These are phyloP conservation scores for Hericium alpestre DNA, from an alignment of 768 basidiomycete species.

Conservation along the genomic window DNA sequence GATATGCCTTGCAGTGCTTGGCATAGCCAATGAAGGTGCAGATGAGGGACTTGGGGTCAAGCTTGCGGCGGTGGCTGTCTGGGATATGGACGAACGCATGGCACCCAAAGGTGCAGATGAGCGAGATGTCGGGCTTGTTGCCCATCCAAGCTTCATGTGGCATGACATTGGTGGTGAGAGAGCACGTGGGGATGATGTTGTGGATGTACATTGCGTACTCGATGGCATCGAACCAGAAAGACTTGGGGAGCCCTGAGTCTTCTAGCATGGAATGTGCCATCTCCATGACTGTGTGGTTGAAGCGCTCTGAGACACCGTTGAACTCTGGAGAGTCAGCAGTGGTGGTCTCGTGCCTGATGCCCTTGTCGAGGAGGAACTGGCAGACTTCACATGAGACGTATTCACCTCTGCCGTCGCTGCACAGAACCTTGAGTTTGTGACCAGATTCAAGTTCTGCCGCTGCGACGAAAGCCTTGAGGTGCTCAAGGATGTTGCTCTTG, in stretches of 20 bases:
- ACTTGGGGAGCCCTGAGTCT: constrained; percentile 1
- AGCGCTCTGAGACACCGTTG: constrained; percentile 15
- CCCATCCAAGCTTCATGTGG: constrained; percentile 11
- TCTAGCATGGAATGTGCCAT: constrained; percentile 9
- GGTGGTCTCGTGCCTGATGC: constrained; percentile 13
- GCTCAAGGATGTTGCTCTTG: constrained; percentile 6
- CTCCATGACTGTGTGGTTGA: constrained; percentile 13
- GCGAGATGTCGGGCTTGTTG: constrained; percentile 5
- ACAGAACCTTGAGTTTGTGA: constrained; percentile 11
- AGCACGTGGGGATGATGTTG: constrained; percentile 2
- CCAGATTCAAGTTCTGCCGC: constrained; percentile 9
- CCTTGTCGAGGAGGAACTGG: constrained; percentile 6
- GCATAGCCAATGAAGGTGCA: too few relatives aligned
- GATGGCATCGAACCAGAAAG: constrained; percentile 13
- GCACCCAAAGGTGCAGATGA: constrained; percentile 8
- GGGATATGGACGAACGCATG: constrained; percentile 7
- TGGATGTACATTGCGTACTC: constrained; percentile 8
- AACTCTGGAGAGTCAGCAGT: constrained; percentile 11
- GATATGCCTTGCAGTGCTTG: too few relatives aligned
- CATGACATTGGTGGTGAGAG: constrained; percentile 5
- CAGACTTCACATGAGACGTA: constrained; percentile 6
- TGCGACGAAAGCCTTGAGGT: constrained; percentile 11
- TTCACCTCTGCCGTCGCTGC: constrained; percentile 18
- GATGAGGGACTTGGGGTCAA: constrained; percentile 8
- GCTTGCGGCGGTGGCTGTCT: constrained; percentile 1